Percentiles rank a stretch among this genome's conserved stretches.
These are phyloP conservation scores for Cladosporium austrohemisphaericum DNA, from an alignment of 2,329 filamentous ascomycete species.

Conservation along the genomic window DNA sequence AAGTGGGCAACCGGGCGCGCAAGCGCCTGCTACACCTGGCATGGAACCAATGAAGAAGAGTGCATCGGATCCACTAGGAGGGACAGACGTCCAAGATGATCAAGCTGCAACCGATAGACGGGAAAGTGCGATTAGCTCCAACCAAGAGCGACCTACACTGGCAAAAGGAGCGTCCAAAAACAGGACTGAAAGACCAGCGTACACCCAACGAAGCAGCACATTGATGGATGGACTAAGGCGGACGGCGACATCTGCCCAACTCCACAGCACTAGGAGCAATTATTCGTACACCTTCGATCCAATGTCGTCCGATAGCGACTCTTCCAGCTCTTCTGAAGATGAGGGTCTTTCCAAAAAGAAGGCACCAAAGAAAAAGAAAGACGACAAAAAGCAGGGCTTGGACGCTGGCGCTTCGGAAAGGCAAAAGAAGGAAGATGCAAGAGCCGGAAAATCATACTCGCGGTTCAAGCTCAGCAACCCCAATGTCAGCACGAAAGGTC, in stretches of 20 bases:
- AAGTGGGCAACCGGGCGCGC: not conserved
- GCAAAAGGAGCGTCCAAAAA: not conserved
- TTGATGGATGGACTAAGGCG: constrained; percentile 23
- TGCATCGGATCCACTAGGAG: constrained; percentile 4
- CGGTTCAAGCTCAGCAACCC: constrained; percentile 62
- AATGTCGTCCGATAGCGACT: constrained; percentile 27
- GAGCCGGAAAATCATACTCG: constrained; percentile 38
- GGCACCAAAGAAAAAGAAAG: constrained; percentile 17
- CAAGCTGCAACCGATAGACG: not conserved
- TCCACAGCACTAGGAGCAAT: constrained; percentile 1
- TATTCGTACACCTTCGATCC: constrained; percentile 29
- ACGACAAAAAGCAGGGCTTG: not conserved
- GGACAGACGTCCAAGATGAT: not conserved
- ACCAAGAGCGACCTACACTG: not conserved
- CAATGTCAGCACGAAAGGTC: constrained; percentile 61
- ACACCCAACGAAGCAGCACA: constrained; percentile 17
- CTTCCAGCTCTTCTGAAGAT: constrained; percentile 27
- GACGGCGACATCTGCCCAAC: constrained; percentile 15
- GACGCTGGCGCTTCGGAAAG: constrained; percentile 11
- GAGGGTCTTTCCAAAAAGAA: constrained; percentile 15
- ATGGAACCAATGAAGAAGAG: constrained; percentile 6
- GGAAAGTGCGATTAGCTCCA: constrained; percentile 2
- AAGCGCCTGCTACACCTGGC: not conserved
- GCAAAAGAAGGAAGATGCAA: constrained; percentile 18
- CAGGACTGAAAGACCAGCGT: constrained; percentile 8